Conservation (phyloP, 257 asterid genomes). For the Plantago major region DNA sequence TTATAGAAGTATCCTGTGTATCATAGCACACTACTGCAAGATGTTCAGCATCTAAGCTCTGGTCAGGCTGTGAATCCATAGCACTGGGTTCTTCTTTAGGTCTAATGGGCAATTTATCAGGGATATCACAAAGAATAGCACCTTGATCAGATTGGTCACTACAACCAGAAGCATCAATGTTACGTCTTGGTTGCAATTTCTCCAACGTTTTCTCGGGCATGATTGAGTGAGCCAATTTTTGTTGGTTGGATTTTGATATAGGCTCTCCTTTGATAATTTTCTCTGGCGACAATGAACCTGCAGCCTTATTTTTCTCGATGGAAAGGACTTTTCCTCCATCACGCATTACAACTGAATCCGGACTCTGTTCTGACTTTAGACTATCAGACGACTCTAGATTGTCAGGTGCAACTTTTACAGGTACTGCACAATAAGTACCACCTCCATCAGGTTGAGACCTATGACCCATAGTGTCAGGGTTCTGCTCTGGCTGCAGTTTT, state of each 20-base stretch:
- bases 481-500: conserved; percentile 42
- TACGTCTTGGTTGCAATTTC: conserved; percentile 39
- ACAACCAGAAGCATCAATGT: conserved; percentile 26
- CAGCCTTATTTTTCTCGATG: conserved; percentile 18
- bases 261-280: conserved; percentile 15
- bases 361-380: conserved; percentile 17
- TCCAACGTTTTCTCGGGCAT: conserved; percentile 26
- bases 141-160: conserved; percentile 25
- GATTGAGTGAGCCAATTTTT: conserved; percentile 14
- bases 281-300: conserved; percentile 11
- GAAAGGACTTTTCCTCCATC: conserved; percentile 18
- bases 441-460: conserved; percentile 23
- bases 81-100: conserved; percentile 33
- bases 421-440: conserved; percentile 19
- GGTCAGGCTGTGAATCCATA: conserved; percentile 18
- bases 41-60: conserved; percentile 22
- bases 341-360: conserved; percentile 13
- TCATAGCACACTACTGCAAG: conserved; percentile 23
- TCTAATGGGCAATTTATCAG: conserved; percentile 9
- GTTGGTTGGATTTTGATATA: conserved; percentile 21
- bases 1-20: conserved; percentile 15
- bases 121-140: conserved; percentile 3
- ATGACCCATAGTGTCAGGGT: conserved; percentile 30
- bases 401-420: not conserved
- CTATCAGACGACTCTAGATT: conserved; percentile 16